Evolutionary conservation across 768 basidiomycete genomes (phyloP).

Genomic region (Amanita subjunquillea): DNA sequence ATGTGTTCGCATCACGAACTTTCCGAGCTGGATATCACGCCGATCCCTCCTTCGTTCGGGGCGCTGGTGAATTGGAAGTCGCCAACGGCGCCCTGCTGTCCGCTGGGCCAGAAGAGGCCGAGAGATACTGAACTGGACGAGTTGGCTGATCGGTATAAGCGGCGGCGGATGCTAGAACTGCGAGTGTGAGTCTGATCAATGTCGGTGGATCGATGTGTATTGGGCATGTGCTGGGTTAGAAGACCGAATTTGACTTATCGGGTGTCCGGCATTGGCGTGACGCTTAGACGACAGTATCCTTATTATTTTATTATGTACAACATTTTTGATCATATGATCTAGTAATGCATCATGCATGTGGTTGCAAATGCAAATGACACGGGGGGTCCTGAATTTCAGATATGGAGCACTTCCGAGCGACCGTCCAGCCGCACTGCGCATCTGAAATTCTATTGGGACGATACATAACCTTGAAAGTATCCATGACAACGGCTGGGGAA

Average conservation of each 20-base stretch:
- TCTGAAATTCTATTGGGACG: not conserved
- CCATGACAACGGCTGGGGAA: no score
- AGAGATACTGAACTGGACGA: conserved; percentile 2
- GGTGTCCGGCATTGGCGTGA: not conserved
- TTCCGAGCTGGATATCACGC: conserved; percentile 1
- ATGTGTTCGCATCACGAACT: not conserved
- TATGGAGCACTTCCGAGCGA: not conserved
- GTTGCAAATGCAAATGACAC: not conserved
- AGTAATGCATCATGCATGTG: no score
- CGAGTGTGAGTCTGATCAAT: not conserved
- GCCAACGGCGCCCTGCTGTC: not conserved
- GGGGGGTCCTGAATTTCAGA: not conserved
- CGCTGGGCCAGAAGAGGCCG: conserved; percentile 1
- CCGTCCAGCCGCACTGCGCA: not conserved
- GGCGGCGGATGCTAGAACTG: not conserved
- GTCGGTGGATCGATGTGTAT: no score
- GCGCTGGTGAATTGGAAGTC: conserved; percentile 2
- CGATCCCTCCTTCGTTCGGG: not conserved
- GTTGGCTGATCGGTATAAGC: not conserved
- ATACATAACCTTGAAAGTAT: no score
- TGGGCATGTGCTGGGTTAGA: no score
- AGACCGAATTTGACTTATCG: not conserved
- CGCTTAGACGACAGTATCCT: not conserved
- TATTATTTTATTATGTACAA: conserved; percentile 5
- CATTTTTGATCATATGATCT: no score